Evolutionary conservation across 1,284 basidiomycete genomes (phyloP), one percentile per base, ranked within the genome.

Genomic region (Phellopilus nigrolimitatus): DNA sequence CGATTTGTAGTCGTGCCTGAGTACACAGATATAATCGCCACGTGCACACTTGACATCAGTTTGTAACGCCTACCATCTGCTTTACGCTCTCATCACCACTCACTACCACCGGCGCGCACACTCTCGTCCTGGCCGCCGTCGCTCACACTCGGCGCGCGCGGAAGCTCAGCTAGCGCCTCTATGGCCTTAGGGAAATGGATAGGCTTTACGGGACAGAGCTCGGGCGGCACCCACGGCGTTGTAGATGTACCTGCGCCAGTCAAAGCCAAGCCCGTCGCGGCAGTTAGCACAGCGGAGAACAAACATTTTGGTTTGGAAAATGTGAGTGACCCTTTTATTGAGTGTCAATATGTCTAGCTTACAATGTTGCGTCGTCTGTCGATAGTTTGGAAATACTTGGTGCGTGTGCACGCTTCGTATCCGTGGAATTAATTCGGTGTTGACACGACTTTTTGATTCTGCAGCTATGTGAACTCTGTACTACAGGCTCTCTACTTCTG

Each of bases 381-480:
- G 44, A 40, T 43, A 88, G 84, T 89, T 89, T 68, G 88, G 87
- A 39, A 91, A 91, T 66, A 91, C 87, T 27, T 91, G 88, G 85
- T 85, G 59, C 62, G 80, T 43, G 24, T n/a, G 13, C 37, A 15
- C n/a, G 41, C 21, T 24, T 41, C 25, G 51, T 44, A 28, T 19
- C 15, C 44, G 24, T 47, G 6, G 37, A 37, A 34, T 25, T 39
- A n/a, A n/a, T n/a, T n/a, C n/a, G n/a, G n/a, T n/a, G n/a, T 45
- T 45, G 24, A 49, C 28, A 27, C 19, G 15, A 30, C 17, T 54
- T 64, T 61, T 49, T 65, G 59, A 61, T 19, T 31, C 54, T 53
- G 42, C 66, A 93, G 91, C 71, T 99, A 99, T 69, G 94, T 90
- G 72, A 99, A 98, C 71, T 98, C 95, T 13, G 91, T 99, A 24